Evolutionary conservation across 495 filamentous ascomycete genomes (phyloP), one percentile per base, ranked within the genome.

Genomic region (Amniculicola lignicola): DNA sequence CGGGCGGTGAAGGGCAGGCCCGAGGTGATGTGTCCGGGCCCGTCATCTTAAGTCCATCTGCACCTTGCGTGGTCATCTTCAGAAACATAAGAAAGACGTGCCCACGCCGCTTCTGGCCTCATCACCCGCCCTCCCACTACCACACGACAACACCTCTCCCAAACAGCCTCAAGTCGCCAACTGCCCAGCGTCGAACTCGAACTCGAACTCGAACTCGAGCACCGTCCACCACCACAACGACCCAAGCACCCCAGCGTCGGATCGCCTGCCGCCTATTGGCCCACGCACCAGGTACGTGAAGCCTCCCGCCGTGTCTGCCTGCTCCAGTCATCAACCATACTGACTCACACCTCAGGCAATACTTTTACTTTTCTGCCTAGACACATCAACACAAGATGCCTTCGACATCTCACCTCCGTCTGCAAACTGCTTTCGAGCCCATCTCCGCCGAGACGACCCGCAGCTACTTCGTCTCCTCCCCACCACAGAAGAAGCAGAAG

Each of bases 401-500:
- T 51, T 64, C 57, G 44, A 21, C 57, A 53, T 65, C 62, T 7
- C 62, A 63, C 45, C 65, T 68, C 37, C 62, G 63, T 16, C 29
- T 57, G 10, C 63, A 68, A 54, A 54, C 50, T 18, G 14, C 39
- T 19, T 68, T 68, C 50, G 65, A 65, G 51, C 65, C 65, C 38
- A 25, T 67, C 51, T 52, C 62, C 15, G 65, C 62, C n/a, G 59
- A 62, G 53, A 63, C 55, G 4, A 63, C 63, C 19, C 65, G 51
- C 37, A 40, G 50, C 21, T 39, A 54, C 61, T 63, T 62, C 36
- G 46, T 62, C 44, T 49, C 63, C 4, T 60, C 64, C 38, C 62
- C 62, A 41, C 68, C 69, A 49, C 79, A 78, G 27, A 73, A 76
- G 66, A 79, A 82, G 68, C 80, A 84, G 73, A 73, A 87, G 76